Conservation (phyloP, 208 protist species). For the Hexamita inflata region DNA sequence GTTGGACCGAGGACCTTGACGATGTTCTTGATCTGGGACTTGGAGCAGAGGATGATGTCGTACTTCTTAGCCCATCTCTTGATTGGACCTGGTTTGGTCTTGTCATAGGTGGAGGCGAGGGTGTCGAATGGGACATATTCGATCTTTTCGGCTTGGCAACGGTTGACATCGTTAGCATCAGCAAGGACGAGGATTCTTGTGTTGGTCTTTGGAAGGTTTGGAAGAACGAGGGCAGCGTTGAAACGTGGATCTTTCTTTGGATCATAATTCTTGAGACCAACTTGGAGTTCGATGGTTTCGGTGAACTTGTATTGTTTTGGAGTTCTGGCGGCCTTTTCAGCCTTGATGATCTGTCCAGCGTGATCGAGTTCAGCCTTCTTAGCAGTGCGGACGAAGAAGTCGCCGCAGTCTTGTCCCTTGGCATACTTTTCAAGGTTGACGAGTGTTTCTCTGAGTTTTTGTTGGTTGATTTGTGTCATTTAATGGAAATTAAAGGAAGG, state of each 20-base stretch:
- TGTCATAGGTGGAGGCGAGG: conserved; percentile 96
- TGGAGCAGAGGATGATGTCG: conserved; percentile 87
- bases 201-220: conserved; percentile 67
- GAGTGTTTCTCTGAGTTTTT: too few relatives aligned
- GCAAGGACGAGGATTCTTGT: conserved; percentile 82
- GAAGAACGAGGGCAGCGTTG: conserved; percentile 76
- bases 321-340: too few relatives aligned
- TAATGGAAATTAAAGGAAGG: too few relatives aligned
- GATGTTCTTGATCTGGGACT: conserved; percentile 87
- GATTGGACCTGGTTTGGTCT: conserved; percentile 97
- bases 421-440: too few relatives aligned
- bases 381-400: too few relatives aligned
- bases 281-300: conserved; percentile 93
- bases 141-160: conserved; percentile 69
- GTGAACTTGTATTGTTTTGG: conserved; percentile 71
- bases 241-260: conserved; percentile 97
- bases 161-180: conserved; percentile 78
- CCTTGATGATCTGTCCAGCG: too few relatives aligned
- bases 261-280: conserved; percentile 97
- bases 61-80: conserved; percentile 87
- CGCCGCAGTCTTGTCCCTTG: too few relatives aligned
- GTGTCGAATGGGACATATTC: conserved; percentile 77
- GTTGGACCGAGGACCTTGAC: conserved; percentile 77
- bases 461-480: too few relatives aligned
- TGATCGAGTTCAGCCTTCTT: too few relatives aligned